Evolutionary conservation across 2,329 filamentous ascomycete species (phyloP).

Genomic region (Lomentospora prolificans): DNA sequence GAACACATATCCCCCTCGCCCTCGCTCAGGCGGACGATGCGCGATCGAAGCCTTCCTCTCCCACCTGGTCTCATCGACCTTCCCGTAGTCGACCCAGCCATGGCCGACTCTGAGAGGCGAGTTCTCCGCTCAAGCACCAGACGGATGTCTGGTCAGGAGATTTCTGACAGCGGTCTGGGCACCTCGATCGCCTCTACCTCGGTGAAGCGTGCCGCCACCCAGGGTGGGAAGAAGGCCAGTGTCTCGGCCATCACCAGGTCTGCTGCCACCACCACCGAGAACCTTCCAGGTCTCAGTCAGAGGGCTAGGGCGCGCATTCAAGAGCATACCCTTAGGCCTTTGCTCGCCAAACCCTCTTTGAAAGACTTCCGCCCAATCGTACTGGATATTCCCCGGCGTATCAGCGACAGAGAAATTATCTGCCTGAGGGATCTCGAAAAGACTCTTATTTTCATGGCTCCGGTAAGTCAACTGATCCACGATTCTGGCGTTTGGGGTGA

Average conservation of each 20-base stretch:
- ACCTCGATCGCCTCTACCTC: constrained; percentile 62
- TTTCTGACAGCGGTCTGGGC: constrained; percentile 81
- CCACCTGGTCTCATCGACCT: constrained; percentile 48
- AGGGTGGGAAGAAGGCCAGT: constrained; percentile 31
- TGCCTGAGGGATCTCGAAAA: constrained; percentile 92
- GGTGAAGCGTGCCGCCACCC: constrained; percentile 35
- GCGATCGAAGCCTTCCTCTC: constrained; percentile 48
- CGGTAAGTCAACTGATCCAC: constrained; percentile 67
- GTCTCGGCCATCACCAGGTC: constrained; percentile 54
- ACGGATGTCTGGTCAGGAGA: constrained; percentile 53
- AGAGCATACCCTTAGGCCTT: constrained; percentile 67
- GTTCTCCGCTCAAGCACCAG: constrained; percentile 44
- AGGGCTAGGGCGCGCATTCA: constrained; percentile 69
- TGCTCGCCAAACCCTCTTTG: constrained; percentile 61
- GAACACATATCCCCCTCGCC: constrained; percentile 22
- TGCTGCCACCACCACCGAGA: constrained; percentile 35
- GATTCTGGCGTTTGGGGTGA: constrained; percentile 48
- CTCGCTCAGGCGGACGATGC: constrained; percentile 25
- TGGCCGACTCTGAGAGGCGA: constrained; percentile 36
- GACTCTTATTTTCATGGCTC: constrained; percentile 80
- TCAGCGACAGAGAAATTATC: constrained; percentile 75
- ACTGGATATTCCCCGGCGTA: constrained; percentile 66
- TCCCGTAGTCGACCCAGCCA: constrained; percentile 40
- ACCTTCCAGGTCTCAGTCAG: constrained; percentile 52
- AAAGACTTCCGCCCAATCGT: constrained; percentile 76